Conservation (phyloP, 169 alveolate genomes). For the Eimeria praecox region DNA sequence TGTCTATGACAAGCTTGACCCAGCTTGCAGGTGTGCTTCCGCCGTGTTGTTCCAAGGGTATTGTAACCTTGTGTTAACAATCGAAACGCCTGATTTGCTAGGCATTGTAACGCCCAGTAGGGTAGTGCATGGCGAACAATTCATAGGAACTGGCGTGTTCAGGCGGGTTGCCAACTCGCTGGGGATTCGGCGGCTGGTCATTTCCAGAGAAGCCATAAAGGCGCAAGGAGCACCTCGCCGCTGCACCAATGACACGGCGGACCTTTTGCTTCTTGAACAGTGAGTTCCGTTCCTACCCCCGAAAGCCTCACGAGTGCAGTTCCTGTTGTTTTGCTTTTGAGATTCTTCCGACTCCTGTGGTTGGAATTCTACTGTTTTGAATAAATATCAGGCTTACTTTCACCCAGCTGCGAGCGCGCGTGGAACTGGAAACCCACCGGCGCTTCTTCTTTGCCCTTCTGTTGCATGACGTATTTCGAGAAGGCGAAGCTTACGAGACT, state of each 20-base stretch:
- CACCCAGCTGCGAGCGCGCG: conserved; percentile 42
- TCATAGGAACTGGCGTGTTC: background rate
- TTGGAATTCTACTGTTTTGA: background rate
- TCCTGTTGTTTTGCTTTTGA: background rate
- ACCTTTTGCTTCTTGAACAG: conserved; percentile 35
- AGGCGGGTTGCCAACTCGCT: conserved; percentile 64
- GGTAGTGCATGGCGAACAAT: background rate
- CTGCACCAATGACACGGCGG: conserved; percentile 58
- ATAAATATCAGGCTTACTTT: conserved; percentile 2
- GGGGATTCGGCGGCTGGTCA: conserved; percentile 59
- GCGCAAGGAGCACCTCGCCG: conserved; percentile 61
- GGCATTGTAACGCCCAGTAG: background rate
- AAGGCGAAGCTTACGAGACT: conserved; percentile 59
- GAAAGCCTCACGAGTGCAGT: background rate
- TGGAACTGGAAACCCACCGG: conserved; percentile 47
- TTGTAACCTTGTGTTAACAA: background rate
- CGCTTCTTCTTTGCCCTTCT: conserved; percentile 66
- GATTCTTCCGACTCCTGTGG: background rate
- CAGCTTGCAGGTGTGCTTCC: conserved; percentile 35
- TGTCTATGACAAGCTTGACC: conserved; percentile 51
- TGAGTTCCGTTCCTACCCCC: background rate
- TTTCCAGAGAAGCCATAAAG: conserved; percentile 58
- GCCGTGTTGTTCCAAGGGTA: background rate
- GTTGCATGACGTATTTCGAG: conserved; percentile 60
- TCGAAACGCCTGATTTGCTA: background rate